Evolutionary conservation across 495 filamentous ascomycete genomes (phyloP).

Genomic region (Penicillium pancosmium): DNA sequence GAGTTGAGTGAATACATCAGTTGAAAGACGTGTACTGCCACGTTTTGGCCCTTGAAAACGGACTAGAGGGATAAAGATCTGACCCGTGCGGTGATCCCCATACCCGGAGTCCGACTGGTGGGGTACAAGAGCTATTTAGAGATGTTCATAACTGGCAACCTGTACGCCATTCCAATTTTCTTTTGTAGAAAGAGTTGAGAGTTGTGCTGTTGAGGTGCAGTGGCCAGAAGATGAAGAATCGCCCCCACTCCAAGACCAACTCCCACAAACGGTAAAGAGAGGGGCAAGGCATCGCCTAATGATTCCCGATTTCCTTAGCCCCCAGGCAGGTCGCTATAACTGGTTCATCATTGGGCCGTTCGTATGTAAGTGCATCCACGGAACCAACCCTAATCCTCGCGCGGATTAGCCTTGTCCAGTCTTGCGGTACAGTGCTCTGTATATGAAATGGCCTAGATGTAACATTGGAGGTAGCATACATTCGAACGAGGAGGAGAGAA

Average conservation of each 20-base stretch:
- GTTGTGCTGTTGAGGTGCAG: not conserved
- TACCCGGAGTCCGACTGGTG: constrained; percentile 16
- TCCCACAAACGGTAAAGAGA: not conserved
- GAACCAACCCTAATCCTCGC: constrained; percentile 19
- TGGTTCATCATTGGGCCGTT: constrained; percentile 16
- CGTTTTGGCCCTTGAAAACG: constrained; percentile 24
- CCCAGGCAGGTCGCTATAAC: not conserved
- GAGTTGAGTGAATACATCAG: not conserved
- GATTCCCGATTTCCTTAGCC: constrained; percentile 10
- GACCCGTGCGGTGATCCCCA: constrained; percentile 23
- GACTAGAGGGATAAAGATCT: constrained; percentile 39
- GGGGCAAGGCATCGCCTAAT: constrained; percentile 18
- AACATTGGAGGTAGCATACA: constrained; percentile 9
- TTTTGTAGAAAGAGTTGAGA: not conserved
- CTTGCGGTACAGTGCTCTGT: not conserved
- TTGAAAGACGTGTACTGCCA: not conserved
- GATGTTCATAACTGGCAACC: constrained; percentile 4
- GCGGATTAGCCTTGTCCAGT: constrained; percentile 12
- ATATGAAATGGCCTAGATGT: constrained; percentile 10
- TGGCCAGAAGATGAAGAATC: not conserved
- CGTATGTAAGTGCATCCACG: constrained; percentile 11
- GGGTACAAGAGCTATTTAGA: constrained; percentile 3
- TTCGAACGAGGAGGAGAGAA: not conserved
- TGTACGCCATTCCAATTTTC: not conserved
- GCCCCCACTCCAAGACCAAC: constrained; percentile 1